phyloP scores from a whole-genome alignment of 306 rosid genomes.

The Prunus persica region Prunus_persica_NCBIv2 NC_034011.1:1527001-1527500 shows the following conservation, averaged over 20 bases:
- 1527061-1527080: too few species aligned
- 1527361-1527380: background rate
- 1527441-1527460: background rate
- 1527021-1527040: too few species aligned
- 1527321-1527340: slow-evolving; percentile 2
- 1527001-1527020: too few species aligned
- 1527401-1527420: slow-evolving; percentile 1
- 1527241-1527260: slow-evolving; percentile 2
- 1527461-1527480: background rate
- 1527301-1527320: slow-evolving; percentile 6
- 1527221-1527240: background rate
- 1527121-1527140: too few species aligned
- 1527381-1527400: background rate
- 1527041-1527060: too few species aligned
- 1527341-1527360: background rate
- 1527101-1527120: too few species aligned
- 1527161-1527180: too few species aligned
- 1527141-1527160: too few species aligned
- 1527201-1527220: background rate
- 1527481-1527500: background rate
- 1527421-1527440: background rate
- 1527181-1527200: background rate
- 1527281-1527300: background rate
- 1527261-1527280: background rate
- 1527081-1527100: too few species aligned